Conservation (phyloP, 208 protist genomes). For the Polymyxa betae region DNA sequence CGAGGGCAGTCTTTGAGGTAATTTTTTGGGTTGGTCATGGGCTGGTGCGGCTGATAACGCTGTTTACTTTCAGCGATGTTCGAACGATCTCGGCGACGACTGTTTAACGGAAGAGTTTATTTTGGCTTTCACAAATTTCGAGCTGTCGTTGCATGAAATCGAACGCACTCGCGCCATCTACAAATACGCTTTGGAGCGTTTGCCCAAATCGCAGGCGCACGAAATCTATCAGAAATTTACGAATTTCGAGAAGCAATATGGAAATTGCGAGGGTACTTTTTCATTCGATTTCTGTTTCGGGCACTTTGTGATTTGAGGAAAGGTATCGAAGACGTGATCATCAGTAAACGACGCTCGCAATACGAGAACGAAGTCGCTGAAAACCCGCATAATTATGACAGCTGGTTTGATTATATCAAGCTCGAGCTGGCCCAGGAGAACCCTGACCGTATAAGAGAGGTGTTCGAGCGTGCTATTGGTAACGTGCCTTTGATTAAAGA, state of each 20-base stretch:
- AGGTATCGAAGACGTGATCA: slow-evolving; percentile 85
- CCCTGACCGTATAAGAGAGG: slow-evolving; percentile 51
- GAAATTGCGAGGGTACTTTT: slow-evolving; percentile 62
- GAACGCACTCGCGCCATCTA: slow-evolving; percentile 77
- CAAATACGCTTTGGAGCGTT: slow-evolving; percentile 78
- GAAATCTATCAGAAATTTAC: slow-evolving; percentile 79
- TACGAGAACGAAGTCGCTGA: slow-evolving; percentile 77
- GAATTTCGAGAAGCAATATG: slow-evolving; percentile 82
- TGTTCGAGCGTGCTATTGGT: slow-evolving; percentile 86
- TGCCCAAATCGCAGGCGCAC: slow-evolving; percentile 75
- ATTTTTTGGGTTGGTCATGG: not conserved
- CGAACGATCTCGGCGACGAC: slow-evolving; percentile 61
- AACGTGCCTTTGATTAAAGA: slow-evolving; percentile 76
- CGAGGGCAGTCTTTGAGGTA: slow-evolving; percentile 60
- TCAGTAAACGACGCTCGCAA: slow-evolving; percentile 79
- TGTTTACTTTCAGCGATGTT: slow-evolving; percentile 15
- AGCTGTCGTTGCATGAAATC: slow-evolving; percentile 54
- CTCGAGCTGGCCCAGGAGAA: slow-evolving; percentile 70
- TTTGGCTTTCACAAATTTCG: slow-evolving; percentile 63
- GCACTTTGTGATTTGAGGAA: slow-evolving; percentile 38
- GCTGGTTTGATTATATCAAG: slow-evolving; percentile 88
- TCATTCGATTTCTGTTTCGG: not conserved
- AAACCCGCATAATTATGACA: slow-evolving; percentile 84
- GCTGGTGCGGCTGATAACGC: not conserved
- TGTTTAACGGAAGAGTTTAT: slow-evolving; percentile 59